These are phyloP conservation scores for Curvularia verruculosa DNA, from an alignment of 2,329 filamentous ascomycete species.

Conservation along the genomic window DNA sequence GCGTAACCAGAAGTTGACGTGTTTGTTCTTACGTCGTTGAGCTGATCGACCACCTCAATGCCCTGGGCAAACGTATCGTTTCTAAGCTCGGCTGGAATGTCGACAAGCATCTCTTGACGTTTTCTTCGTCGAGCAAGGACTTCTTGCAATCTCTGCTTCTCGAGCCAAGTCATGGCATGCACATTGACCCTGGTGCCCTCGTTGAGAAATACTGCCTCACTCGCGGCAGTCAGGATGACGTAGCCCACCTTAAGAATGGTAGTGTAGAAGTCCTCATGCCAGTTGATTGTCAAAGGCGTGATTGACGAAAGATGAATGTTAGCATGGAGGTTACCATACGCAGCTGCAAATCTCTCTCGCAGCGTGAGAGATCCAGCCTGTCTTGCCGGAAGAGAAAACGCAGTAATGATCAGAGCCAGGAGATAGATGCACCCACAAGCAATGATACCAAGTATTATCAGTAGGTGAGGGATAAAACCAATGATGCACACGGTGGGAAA, in stretches of 20 bases:
- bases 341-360: constrained; percentile 68
- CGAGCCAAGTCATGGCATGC: constrained; percentile 83
- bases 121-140: constrained; percentile 62
- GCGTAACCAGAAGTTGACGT: constrained; percentile 61
- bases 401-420: constrained; percentile 76
- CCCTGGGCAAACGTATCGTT: constrained; percentile 49
- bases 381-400: constrained; percentile 66
- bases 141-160: constrained; percentile 82
- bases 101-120: constrained; percentile 44
- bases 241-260: constrained; percentile 86
- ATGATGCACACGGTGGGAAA: constrained; percentile 96
- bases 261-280: constrained; percentile 95
- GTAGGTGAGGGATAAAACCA: constrained; percentile 91
- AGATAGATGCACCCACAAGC: constrained; percentile 78
- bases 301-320: constrained; percentile 78
- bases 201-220: constrained; percentile 93
- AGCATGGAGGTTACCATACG: constrained; percentile 89
- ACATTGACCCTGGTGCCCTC: constrained; percentile 80
- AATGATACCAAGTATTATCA: constrained; percentile 79
- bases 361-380: constrained; percentile 54
- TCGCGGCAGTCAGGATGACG: constrained; percentile 86
- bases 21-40: constrained; percentile 45
- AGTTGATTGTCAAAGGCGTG: constrained; percentile 72
- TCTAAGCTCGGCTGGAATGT: constrained; percentile 53
- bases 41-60: constrained; percentile 40